Conservation (phyloP, 805 yeast genomes). For the Yamadazyma nakazawae region DNA sequence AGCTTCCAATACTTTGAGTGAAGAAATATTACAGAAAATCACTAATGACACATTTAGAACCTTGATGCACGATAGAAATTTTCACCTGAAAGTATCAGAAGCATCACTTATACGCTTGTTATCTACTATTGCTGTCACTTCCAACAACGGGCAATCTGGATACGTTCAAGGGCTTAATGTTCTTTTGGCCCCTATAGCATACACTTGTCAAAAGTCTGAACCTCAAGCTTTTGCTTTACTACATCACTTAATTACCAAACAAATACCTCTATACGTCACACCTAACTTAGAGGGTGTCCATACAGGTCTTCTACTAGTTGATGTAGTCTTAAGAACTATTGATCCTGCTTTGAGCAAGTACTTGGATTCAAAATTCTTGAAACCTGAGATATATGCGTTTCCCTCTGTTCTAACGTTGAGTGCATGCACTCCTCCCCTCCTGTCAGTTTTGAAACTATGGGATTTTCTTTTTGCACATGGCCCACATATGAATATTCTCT, state of each 20-base stretch:
- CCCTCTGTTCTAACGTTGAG: conserved; percentile 79
- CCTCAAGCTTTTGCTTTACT: conserved; percentile 81
- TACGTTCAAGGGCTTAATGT: conserved; percentile 96
- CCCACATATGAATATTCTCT: conserved; percentile 78
- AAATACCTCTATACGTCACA: conserved; percentile 75
- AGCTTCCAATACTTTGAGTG: conserved; percentile 46
- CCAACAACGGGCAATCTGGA: conserved; percentile 26
- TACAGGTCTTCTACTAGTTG: conserved; percentile 72
- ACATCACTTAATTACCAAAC: conserved; percentile 54
- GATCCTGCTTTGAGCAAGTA: conserved; percentile 67
- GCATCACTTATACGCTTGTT: conserved; percentile 63
- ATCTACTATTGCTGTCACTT: conserved; percentile 63
- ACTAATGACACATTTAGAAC: conserved; percentile 85
- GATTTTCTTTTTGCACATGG: conserved; percentile 91
- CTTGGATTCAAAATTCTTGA: conserved; percentile 60
- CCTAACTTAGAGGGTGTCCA: conserved; percentile 80
- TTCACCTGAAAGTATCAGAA: conserved; percentile 67
- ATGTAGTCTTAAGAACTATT: conserved; percentile 62
- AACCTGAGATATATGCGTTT: conserved; percentile 84
- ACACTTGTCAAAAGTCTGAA: conserved; percentile 65
- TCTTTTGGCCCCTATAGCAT: conserved; percentile 78
- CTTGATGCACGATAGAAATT: conserved; percentile 65
- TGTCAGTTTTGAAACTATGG: conserved; percentile 77
- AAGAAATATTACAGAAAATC: conserved; percentile 63
- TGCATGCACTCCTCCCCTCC: conserved; percentile 84